Evolutionary conservation across 208 protist species (phyloP).

Genomic region (Phytomonas serpens): DNA sequence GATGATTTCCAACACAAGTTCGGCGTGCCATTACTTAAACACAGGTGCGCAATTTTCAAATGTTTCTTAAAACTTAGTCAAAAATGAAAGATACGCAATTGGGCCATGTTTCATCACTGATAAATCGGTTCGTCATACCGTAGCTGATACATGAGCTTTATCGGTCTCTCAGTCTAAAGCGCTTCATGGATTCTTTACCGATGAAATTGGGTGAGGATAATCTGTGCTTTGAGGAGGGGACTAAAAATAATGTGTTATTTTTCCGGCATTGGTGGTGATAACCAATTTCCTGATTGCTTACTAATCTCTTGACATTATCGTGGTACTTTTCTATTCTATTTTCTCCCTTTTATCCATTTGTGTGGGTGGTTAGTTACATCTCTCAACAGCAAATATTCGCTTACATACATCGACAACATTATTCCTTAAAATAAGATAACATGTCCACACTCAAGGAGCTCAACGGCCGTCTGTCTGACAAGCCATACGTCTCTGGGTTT

Average conservation of each 20-base stretch:
- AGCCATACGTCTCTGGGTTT: conserved; percentile 81
- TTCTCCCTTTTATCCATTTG: neutral
- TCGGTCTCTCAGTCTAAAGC: neutral
- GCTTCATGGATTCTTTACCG: neutral
- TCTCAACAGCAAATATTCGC: neutral
- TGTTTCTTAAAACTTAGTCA: neutral
- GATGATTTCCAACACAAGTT: conserved; percentile 25
- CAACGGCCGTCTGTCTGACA: conserved; percentile 70
- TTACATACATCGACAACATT: conserved; percentile 5
- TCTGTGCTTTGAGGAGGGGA: neutral
- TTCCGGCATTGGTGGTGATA: neutral
- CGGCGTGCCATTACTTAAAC: conserved; percentile 11
- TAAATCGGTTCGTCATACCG: neutral
- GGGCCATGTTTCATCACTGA: neutral
- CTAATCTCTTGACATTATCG: neutral
- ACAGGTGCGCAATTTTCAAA: neutral
- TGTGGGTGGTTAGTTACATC: neutral
- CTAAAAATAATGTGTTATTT: neutral
- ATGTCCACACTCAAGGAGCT: conserved; percentile 84
- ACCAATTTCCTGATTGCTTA: neutral
- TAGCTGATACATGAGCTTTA: neutral
- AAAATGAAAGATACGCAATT: neutral
- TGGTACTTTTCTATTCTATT: neutral
- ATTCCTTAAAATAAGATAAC: conserved; percentile 11
- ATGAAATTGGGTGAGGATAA: neutral